These are phyloP conservation scores for Moesziomyces globuligerus DNA, from an alignment of 1,284 basidiomycete genomes.

Conservation along the genomic window DNA sequence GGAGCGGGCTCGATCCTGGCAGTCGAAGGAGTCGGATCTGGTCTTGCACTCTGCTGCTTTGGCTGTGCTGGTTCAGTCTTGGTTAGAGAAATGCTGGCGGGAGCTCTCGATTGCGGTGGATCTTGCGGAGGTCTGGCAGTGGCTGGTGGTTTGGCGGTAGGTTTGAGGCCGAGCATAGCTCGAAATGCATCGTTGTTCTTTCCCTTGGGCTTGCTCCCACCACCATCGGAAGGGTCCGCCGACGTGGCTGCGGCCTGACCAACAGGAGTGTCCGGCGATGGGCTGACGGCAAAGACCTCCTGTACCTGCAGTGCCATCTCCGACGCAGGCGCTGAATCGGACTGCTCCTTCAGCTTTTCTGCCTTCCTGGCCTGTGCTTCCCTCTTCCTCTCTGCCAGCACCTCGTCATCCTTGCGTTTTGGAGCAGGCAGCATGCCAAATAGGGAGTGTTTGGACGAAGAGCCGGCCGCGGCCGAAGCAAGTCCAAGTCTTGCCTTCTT, in stretches of 20 bases:
- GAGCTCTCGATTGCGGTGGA: background rate
- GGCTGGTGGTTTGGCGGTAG: conserved; percentile 18
- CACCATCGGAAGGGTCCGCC: background rate
- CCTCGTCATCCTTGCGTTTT: conserved; percentile 36
- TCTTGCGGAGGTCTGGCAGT: conserved; percentile 1
- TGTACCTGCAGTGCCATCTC: conserved; percentile 10
- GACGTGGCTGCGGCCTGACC: background rate
- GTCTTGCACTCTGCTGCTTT: background rate
- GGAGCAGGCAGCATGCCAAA: conserved; percentile 64
- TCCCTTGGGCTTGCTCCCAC: conserved; percentile 24
- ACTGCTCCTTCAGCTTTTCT: conserved; percentile 14
- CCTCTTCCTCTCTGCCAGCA: conserved; percentile 34
- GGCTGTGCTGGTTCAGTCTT: background rate
- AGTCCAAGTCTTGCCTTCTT: conserved; percentile 16
- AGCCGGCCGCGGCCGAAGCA: background rate
- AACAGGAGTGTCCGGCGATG: background rate
- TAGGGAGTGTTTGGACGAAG: conserved; percentile 37
- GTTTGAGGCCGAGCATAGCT: conserved; percentile 65
- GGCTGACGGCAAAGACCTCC: background rate
- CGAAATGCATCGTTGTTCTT: conserved; percentile 64
- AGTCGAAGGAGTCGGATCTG: background rate
- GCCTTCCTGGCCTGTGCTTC: conserved; percentile 34
- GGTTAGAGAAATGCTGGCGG: background rate
- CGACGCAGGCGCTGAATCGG: conserved; percentile 2
- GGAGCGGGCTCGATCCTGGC: conserved; percentile 13